These are phyloP conservation scores for Talaromyces sp. DNA, from an alignment of 2,329 filamentous ascomycete species.

Conservation along the genomic window DNA sequence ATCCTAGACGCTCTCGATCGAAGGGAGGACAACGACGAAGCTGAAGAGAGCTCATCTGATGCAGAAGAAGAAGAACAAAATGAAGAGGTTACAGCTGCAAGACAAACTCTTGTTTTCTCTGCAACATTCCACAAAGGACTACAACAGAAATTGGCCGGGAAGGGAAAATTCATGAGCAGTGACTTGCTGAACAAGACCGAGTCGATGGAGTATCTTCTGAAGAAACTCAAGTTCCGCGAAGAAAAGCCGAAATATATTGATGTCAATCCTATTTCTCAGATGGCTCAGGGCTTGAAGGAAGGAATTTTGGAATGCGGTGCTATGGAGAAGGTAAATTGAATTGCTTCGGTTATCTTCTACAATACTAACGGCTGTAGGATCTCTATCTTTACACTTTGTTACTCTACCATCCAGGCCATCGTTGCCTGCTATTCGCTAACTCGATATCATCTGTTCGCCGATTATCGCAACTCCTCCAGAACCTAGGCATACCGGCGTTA, in stretches of 20 bases:
- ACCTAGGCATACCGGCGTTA: slow-evolving; percentile 70
- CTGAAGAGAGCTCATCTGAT: slow-evolving; percentile 23
- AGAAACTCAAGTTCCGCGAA: slow-evolving; percentile 82
- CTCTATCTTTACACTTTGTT: slow-evolving; percentile 88
- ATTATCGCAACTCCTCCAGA: slow-evolving; percentile 76
- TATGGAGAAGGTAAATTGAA: slow-evolving; percentile 72
- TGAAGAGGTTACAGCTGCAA: slow-evolving; percentile 29
- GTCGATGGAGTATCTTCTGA: slow-evolving; percentile 87
- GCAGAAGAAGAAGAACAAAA: slow-evolving; percentile 38
- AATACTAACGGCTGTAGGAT: slow-evolving; percentile 52
- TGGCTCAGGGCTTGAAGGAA: slow-evolving; percentile 82
- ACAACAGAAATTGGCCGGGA: slow-evolving; percentile 85
- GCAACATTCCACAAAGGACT: slow-evolving; percentile 90
- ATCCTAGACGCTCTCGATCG: slow-evolving; percentile 78
- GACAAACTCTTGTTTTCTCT: slow-evolving; percentile 93
- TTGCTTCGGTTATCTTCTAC: not conserved
- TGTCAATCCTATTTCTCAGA: slow-evolving; percentile 81
- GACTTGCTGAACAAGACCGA: slow-evolving; percentile 69
- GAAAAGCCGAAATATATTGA: slow-evolving; percentile 87
- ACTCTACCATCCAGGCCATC: slow-evolving; percentile 72
- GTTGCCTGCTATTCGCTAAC: slow-evolving; percentile 90
- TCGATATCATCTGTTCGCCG: slow-evolving; percentile 90
- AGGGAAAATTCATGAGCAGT: slow-evolving; percentile 55
- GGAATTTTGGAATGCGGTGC: slow-evolving; percentile 87
- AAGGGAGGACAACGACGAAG: slow-evolving; percentile 43